Evolutionary conservation across 2,329 filamentous ascomycete species (phyloP), one percentile per base, ranked within the genome.

Genomic region (Microsporum audouinii): DNA sequence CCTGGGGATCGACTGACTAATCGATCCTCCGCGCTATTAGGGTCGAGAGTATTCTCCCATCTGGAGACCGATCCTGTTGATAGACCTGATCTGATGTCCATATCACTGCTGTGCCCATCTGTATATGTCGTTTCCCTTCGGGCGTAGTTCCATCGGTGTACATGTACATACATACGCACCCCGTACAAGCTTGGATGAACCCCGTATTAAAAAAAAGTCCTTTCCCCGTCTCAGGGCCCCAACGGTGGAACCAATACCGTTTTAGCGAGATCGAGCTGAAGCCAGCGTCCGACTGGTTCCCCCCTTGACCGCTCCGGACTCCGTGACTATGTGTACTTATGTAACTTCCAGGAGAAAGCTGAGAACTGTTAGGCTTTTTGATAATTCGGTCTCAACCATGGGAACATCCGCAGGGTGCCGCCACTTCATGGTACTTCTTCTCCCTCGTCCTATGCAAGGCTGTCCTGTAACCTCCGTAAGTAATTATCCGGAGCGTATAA

Each of bases 351-450:
- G 17, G 43, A 43, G 14, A 14, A n/a, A 47, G 43, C 43, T 47
- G 43, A 47, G 23, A 47, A 47, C 17, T 36, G 43, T 47, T 29
- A 36, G 34, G 17, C 10, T 47, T 47, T 3, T n/a, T 1, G n/a
- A 10, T 8, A 47, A 17, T 17, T n/a, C 39, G 17, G 5, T 6
- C 43, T 29, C 43, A 47, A 47, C 45, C 45, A 31, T 51, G 45
- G 45, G 45, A 47, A 36, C 51, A 55, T 55, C 51, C 51, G 51
- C 51, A 55, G 51, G 31, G 23, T 36, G 51, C 51, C 49, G 49
- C 49, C 51, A 55, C 51, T 31, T 29, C 23, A 51, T 23, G 17
- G 17, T 23, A 23, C 17, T 23, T 23, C 17, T 1, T 23, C 17
- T 23, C 45, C 27, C 27, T 23, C 23, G 12, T 17, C 23, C 43